These are phyloP conservation scores for Pseudogymnoascus sp. DNA, from an alignment of 2,329 filamentous ascomycete genomes.

Conservation along the genomic window DNA sequence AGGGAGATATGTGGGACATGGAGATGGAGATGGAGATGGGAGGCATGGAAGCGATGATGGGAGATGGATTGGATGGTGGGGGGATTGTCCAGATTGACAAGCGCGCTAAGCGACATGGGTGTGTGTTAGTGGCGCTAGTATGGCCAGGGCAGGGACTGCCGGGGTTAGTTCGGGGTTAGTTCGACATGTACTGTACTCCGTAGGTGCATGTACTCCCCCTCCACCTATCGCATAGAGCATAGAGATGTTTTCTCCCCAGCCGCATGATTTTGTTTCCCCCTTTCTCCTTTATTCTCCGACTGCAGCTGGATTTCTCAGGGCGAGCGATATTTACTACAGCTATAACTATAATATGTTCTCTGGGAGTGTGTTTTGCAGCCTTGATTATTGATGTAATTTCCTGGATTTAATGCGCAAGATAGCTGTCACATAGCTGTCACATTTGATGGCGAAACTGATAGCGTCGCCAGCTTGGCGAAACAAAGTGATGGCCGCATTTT, in stretches of 20 bases:
- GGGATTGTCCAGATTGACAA: background rate
- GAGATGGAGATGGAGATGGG: background rate
- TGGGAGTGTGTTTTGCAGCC: background rate
- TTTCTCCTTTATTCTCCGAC: background rate
- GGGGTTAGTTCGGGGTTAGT: background rate
- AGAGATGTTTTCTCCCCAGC: background rate
- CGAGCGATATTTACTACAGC: background rate
- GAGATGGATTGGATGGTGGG: background rate
- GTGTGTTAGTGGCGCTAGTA: background rate
- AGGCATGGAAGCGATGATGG: too few species aligned
- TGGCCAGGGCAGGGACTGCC: background rate
- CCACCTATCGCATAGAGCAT: background rate
- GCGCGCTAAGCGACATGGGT: slow-evolving; percentile 1
- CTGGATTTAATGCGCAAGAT: background rate
- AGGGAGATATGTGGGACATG: background rate
- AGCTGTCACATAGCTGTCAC: background rate
- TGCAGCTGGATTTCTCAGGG: background rate
- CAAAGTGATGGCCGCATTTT: background rate
- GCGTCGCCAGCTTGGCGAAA: too few species aligned
- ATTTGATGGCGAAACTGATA: background rate
- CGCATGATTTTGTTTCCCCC: background rate
- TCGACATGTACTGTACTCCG: too few species aligned
- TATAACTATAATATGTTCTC: background rate
- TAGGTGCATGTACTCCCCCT: too few species aligned
- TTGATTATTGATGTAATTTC: background rate